Evolutionary conservation across 176 grass and related monocot genomes (phyloP).

Genomic region (Zea mays): DNA sequence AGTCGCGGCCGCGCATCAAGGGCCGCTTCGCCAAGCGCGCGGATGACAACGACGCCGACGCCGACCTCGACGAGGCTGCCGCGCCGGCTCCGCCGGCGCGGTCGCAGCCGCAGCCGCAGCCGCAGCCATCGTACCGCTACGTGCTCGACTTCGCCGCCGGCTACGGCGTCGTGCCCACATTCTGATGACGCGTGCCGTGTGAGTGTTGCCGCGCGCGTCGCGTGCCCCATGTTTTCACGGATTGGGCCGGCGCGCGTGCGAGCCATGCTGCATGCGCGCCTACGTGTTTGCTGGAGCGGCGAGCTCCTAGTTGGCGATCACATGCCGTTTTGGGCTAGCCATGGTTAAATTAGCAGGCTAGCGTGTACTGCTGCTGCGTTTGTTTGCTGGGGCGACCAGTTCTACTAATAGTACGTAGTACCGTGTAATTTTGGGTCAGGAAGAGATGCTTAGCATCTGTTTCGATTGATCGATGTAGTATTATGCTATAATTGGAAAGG

Average conservation of each 20-base stretch:
- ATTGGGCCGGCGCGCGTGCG: slow-evolving; percentile 9
- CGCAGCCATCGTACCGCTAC: neutral
- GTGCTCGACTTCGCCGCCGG: slow-evolving; percentile 53
- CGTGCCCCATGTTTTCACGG: slow-evolving; percentile 30
- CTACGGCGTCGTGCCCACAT: slow-evolving; percentile 69
- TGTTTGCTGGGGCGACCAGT: neutral
- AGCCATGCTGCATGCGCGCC: slow-evolving; percentile 16
- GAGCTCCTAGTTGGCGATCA: slow-evolving; percentile 7
- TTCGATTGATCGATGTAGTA: neutral
- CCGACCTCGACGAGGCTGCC: neutral
- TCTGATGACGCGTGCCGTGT: slow-evolving; percentile 31
- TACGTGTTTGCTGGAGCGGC: slow-evolving; percentile 50
- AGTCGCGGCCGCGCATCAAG: slow-evolving; percentile 73
- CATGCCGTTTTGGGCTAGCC: neutral
- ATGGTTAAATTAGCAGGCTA: neutral
- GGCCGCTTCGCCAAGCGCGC: slow-evolving; percentile 80
- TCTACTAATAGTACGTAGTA: neutral
- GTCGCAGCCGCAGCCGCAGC: neutral
- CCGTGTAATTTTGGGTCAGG: slow-evolving; percentile 16
- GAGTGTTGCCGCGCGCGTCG: neutral
- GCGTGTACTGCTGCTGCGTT: neutral
- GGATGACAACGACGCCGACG: slow-evolving; percentile 29
- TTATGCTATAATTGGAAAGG: neutral
- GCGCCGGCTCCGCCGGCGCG: slow-evolving; percentile 1
- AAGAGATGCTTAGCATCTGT: neutral